Percentiles rank a stretch among this genome's conserved stretches.
Conservation (phyloP, 768 basidiomycete species). For the Pisolithus tinctorius region DNA sequence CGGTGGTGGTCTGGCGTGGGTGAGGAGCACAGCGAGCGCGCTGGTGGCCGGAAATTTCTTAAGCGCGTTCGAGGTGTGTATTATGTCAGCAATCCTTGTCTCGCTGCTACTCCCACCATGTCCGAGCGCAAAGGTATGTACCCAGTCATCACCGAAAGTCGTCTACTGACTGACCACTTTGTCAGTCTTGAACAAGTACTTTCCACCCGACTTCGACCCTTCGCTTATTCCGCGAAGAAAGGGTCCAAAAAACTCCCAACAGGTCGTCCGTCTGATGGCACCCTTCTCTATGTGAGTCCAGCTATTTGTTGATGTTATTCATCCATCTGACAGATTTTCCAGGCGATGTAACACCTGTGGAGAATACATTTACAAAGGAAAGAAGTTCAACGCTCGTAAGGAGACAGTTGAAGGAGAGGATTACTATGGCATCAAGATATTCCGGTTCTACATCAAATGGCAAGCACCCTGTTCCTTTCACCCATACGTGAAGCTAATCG, state of each 20-base stretch:
- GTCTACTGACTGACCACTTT: slow-evolving; percentile 3
- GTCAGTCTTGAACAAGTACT: slow-evolving; percentile 88
- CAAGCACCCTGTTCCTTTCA: slow-evolving; percentile 25
- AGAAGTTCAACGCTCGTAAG: slow-evolving; percentile 99
- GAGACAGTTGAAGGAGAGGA: slow-evolving; percentile 97
- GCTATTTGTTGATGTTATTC: neutral
- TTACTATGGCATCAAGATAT: slow-evolving; percentile 97
- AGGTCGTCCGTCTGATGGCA: slow-evolving; percentile 98
- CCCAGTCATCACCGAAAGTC: neutral
- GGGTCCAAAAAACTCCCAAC: slow-evolving; percentile 89
- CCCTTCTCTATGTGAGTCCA: slow-evolving; percentile 88
- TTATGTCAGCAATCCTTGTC: slow-evolving; percentile 24
- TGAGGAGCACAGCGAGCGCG: slow-evolving; percentile 16
- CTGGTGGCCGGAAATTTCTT: slow-evolving; percentile 24
- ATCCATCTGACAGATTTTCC: slow-evolving; percentile 7
- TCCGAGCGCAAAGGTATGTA: slow-evolving; percentile 74
- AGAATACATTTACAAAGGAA: slow-evolving; percentile 98
- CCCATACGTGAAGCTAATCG: slow-evolving; percentile 9
- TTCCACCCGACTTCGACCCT: slow-evolving; percentile 98
- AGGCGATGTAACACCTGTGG: slow-evolving; percentile 95
- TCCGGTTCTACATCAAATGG: slow-evolving; percentile 92
- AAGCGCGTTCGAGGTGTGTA: slow-evolving; percentile 18
- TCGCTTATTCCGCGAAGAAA: slow-evolving; percentile 90
- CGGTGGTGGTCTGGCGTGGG: neutral
- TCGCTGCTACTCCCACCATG: slow-evolving; percentile 28